phyloP scores from a whole-genome alignment of 2,329 filamentous ascomycete species.

The Aspergillus melleus region DNA sequence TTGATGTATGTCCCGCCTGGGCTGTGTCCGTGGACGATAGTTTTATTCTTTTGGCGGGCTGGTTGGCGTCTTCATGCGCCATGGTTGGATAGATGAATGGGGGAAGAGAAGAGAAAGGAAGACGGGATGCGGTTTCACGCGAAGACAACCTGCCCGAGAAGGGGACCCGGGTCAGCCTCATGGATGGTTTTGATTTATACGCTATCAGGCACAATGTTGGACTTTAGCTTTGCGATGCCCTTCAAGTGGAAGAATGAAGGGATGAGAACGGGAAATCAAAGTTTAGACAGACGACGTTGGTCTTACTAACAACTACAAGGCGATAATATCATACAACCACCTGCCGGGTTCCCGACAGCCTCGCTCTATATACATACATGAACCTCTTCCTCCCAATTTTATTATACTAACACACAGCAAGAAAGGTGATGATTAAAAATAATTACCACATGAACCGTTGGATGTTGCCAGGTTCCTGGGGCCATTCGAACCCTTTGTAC shows the following conservation, averaged over 20 bases:
- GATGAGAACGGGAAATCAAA: not conserved
- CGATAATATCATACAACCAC: not conserved
- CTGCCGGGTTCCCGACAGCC: not conserved
- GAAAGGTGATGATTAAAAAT: not conserved
- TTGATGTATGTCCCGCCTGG: not conserved
- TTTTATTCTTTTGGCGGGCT: conserved; percentile 16
- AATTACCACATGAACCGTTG: conserved; percentile 69
- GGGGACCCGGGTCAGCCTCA: not conserved
- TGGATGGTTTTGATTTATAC: not conserved
- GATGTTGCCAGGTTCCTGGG: conserved; percentile 40
- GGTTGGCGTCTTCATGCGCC: conserved; percentile 8
- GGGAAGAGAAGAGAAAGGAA: not conserved
- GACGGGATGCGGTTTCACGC: not conserved
- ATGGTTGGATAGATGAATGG: not conserved
- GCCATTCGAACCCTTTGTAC: conserved; percentile 26
- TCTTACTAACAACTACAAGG: not conserved
- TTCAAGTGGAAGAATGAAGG: not conserved
- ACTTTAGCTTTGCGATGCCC: too few relatives aligned
- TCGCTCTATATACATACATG: not conserved
- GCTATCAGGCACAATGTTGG: too few relatives aligned
- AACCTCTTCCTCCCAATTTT: not conserved
- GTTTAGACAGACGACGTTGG: not conserved
- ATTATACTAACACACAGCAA: conserved; percentile 3
- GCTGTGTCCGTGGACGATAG: not conserved
- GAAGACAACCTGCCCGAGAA: not conserved